Base-by-base conservation (phyloP, 345 rosid species). In the Salix dunnii region DNA sequence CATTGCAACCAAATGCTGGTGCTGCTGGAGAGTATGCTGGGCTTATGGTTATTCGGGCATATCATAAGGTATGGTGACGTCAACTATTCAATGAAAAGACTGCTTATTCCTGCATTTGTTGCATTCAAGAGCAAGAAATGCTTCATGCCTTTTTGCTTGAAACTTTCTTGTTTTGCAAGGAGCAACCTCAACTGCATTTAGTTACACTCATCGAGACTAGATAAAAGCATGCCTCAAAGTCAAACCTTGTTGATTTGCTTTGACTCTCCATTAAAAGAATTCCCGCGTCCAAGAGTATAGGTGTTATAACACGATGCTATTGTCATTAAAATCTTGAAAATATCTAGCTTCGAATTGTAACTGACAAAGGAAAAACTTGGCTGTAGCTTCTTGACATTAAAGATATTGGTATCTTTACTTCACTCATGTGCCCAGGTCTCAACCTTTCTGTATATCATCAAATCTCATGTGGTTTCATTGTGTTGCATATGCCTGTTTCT, bases 11-110 rank as follows among this genome's bases (percentile, higher is more conserved):
- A 31, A 96, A 96, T 87, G 97, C 99, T 68, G 98, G 98, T 84
- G 97, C 97, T 58, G 87, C 99, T 78, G 99, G 99, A 18, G 99
- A 94, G 85, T 96, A 94, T 79, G 92, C 99, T n/a, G 98, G 98
- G 82, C 93, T 96, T 68, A 96, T 96, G 99, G 99, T 92, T 80
- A 96, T 96, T 80, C 99, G 97, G 8, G 98, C 97, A 48, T 96
- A 90, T 89, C 99, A 96, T 77, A 73, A 79, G 94, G 99, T 94
- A 94, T 25, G 61, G 58, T 76, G 70, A 73, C 31, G 16, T 51
- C 2, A 40, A 27, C n/a, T 27, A 23, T 67, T 53, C 7, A 67
- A 3, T 72, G 6, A 35, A 33, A 64, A 51, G 53, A 71, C 40
- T 73, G 31, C 30, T 67, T 16, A 28, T 69, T 42, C 30, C 73